These are phyloP conservation scores for Setomelanomma holmii DNA, from an alignment of 2,329 filamentous ascomycete genomes.

Conservation along the genomic window DNA sequence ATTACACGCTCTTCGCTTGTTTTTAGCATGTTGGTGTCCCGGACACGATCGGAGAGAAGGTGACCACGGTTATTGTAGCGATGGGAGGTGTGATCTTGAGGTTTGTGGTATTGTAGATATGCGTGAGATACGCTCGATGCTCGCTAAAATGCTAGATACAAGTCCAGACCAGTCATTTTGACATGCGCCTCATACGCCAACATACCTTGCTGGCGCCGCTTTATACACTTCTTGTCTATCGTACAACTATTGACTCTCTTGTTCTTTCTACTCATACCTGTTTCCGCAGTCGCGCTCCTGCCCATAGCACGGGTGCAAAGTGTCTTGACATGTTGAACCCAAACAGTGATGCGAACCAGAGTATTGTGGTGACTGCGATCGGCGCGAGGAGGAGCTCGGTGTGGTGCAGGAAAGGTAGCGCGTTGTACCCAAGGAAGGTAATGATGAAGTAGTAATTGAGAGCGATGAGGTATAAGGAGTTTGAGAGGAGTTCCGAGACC, in stretches of 20 bases:
- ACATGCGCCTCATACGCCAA: neutral
- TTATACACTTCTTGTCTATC: neutral
- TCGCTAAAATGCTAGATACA: neutral
- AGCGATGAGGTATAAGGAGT: constrained; percentile 71
- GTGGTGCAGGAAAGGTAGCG: constrained; percentile 70
- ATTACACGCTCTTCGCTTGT: too few species aligned
- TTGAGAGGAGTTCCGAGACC: constrained; percentile 67
- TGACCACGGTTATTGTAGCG: too few species aligned
- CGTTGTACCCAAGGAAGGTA: constrained; percentile 73
- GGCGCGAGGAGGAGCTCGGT: constrained; percentile 70
- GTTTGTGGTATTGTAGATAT: neutral
- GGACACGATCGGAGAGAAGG: too few species aligned
- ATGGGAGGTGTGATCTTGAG: too few species aligned
- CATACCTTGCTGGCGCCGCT: neutral
- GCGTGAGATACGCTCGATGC: neutral
- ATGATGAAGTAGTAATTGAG: constrained; percentile 72
- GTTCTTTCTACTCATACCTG: constrained; percentile 28
- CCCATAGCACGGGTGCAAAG: constrained; percentile 59
- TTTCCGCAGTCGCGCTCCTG: constrained; percentile 55
- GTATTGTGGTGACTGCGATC: constrained; percentile 63
- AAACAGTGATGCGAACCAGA: constrained; percentile 64
- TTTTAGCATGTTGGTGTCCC: too few species aligned
- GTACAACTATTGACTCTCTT: neutral
- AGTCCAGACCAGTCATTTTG: neutral
- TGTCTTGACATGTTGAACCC: constrained; percentile 60